Conservation (phyloP, 148 eudicot genomes). For the Persicaria maculosa region DNA sequence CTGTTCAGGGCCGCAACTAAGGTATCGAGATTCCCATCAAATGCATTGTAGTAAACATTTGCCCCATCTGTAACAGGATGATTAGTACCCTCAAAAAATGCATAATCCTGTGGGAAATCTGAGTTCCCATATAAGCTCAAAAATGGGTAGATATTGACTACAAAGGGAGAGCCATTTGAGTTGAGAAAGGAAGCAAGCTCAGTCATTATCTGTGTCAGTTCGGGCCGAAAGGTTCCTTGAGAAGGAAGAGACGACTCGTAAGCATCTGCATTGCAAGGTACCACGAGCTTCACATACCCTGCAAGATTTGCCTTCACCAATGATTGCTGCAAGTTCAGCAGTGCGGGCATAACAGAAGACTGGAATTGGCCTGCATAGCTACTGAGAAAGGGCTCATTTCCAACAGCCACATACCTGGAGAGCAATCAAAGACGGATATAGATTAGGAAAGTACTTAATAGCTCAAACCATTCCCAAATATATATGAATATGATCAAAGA, state of each 20-base stretch:
- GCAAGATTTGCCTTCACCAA: slow-evolving; percentile 66
- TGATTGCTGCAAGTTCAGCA: slow-evolving; percentile 66
- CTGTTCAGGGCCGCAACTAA: slow-evolving; percentile 59
- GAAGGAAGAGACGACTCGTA: slow-evolving; percentile 66
- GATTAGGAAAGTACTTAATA: background rate
- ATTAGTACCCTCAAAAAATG: slow-evolving; percentile 66
- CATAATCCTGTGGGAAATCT: slow-evolving; percentile 87
- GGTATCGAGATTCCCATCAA: slow-evolving; percentile 86
- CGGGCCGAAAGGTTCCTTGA: slow-evolving; percentile 74
- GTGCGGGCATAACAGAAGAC: slow-evolving; percentile 62
- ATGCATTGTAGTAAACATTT: slow-evolving; percentile 63
- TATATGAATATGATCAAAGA: background rate
- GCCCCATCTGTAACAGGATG: slow-evolving; percentile 74
- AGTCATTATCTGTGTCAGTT: slow-evolving; percentile 55
- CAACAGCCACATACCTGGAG: slow-evolving; percentile 79
- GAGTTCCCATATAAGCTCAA: slow-evolving; percentile 67
- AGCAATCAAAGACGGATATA: background rate
- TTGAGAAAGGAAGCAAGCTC: slow-evolving; percentile 64
- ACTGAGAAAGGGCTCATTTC: slow-evolving; percentile 80
- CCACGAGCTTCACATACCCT: slow-evolving; percentile 56
- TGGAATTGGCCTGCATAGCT: slow-evolving; percentile 62
- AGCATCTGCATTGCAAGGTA: slow-evolving; percentile 90
- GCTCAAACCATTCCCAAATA: background rate
- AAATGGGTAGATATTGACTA: slow-evolving; percentile 84
- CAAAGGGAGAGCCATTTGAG: slow-evolving; percentile 68